phyloP scores from a whole-genome alignment of 306 rosid genomes.

The Corylus heterophylla region DNA sequence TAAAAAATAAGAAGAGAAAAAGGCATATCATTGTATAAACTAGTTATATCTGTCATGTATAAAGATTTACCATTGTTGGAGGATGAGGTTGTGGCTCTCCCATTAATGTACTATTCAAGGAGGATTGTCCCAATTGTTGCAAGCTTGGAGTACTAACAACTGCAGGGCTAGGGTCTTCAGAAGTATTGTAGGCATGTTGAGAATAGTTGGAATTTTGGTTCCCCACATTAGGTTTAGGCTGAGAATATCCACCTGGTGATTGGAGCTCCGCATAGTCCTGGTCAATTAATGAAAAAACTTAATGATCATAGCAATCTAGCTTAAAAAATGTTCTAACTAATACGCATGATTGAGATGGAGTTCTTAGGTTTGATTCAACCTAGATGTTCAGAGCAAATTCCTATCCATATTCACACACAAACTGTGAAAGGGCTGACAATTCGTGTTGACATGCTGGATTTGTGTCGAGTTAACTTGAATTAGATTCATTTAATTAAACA shows the following conservation, averaged over 20 bases:
- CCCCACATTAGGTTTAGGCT: neutral
- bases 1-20: neutral
- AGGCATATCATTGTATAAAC: neutral
- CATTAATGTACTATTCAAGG: neutral
- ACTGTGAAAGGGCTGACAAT: too few relatives aligned
- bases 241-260: neutral
- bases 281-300: neutral
- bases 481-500: too few relatives aligned
- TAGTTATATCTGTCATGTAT: neutral
- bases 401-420: too few relatives aligned
- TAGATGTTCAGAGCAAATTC: too few relatives aligned
- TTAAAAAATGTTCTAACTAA: too few relatives aligned
- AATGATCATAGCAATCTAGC: neutral
- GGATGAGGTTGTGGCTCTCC: constrained; percentile 5
- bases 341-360: too few relatives aligned
- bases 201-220: neutral
- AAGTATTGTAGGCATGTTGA: neutral
- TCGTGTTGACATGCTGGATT: too few relatives aligned
- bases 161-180: neutral
- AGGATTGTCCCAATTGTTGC: neutral
- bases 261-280: neutral
- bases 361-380: too few relatives aligned
- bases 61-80: constrained; percentile 9
- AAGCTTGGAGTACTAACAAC: neutral
- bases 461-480: too few relatives aligned